Conservation (phyloP, 305 asterid species). For the Solanum aculeatissimum region DNA sequence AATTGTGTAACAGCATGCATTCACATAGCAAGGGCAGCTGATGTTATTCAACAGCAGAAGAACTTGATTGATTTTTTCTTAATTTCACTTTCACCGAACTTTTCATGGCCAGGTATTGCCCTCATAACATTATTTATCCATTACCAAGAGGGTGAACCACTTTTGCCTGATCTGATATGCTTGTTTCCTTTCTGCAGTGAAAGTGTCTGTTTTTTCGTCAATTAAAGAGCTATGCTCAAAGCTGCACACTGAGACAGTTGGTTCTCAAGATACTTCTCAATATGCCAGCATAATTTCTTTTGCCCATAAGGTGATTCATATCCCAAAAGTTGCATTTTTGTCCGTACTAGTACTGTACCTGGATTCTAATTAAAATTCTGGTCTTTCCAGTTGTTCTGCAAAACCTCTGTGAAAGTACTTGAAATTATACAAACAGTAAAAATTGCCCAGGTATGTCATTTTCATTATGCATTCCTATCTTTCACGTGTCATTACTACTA, state of each 20-base stretch:
- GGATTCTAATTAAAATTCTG: constrained; percentile 16
- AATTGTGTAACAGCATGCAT: constrained; percentile 66
- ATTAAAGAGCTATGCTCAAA: constrained; percentile 61
- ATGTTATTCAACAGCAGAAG: constrained; percentile 60
- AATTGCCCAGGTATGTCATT: constrained; percentile 60
- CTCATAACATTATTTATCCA: neutral
- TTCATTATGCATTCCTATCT: neutral
- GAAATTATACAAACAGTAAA: constrained; percentile 58
- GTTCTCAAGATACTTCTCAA: constrained; percentile 25
- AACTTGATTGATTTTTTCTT: constrained; percentile 45
- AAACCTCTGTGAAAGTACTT: constrained; percentile 56
- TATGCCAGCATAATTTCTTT: constrained; percentile 22
- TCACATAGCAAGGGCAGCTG: constrained; percentile 51
- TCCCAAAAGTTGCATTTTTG: neutral
- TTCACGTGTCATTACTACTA: neutral
- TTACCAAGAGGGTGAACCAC: neutral
- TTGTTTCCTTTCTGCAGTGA: constrained; percentile 40
- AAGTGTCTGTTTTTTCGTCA: constrained; percentile 59
- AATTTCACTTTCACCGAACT: constrained; percentile 57
- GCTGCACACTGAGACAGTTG: constrained; percentile 23
- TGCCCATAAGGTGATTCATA: constrained; percentile 51
- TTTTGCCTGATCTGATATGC: constrained; percentile 3
- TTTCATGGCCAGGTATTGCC: constrained; percentile 75
- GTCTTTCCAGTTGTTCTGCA: constrained; percentile 45
- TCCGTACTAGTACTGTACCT: neutral